Conservation (phyloP, 169 alveolate species). For the Eimeria sp. region DNA sequence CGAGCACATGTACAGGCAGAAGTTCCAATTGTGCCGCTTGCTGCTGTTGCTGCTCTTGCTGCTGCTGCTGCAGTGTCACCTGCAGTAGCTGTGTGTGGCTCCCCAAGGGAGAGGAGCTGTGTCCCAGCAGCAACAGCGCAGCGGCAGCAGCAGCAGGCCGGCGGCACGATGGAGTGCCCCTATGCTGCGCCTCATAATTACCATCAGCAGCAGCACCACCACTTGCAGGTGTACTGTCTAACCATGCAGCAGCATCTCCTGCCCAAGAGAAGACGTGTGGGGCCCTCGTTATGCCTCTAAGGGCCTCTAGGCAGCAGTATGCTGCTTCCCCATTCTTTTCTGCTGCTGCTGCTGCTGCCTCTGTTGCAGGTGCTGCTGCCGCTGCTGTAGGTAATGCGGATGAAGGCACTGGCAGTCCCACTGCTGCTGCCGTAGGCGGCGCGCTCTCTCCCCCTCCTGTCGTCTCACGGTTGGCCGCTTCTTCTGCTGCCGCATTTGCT, state of each 20-base stretch:
- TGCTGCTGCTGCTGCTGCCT: background rate
- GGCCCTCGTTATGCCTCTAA: constrained; percentile 38
- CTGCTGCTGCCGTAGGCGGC: background rate
- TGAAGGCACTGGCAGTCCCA: background rate
- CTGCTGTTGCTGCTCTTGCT: constrained; percentile 10
- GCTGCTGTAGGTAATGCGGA: background rate
- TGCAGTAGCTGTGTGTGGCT: constrained; percentile 60
- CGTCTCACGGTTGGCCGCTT: too few species aligned
- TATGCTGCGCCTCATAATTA: background rate
- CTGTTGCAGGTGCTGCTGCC: background rate
- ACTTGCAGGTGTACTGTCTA: background rate
- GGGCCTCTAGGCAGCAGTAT: background rate
- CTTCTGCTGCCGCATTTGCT: background rate
- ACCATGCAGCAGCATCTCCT: background rate
- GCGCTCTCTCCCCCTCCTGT: background rate
- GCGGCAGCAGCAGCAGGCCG: constrained; percentile 18
- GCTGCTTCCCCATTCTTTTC: background rate
- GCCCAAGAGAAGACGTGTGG: constrained; percentile 60
- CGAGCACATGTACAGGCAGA: background rate
- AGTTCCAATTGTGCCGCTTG: constrained; percentile 22
- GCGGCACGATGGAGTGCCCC: background rate
- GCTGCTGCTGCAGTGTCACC: constrained; percentile 42
- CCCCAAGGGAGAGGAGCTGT: constrained; percentile 41
- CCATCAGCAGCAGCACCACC: background rate
- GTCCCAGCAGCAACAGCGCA: constrained; percentile 49